Base-by-base conservation (phyloP, 805 yeast species). In the Schizosaccharomyces osmophilus region DNA sequence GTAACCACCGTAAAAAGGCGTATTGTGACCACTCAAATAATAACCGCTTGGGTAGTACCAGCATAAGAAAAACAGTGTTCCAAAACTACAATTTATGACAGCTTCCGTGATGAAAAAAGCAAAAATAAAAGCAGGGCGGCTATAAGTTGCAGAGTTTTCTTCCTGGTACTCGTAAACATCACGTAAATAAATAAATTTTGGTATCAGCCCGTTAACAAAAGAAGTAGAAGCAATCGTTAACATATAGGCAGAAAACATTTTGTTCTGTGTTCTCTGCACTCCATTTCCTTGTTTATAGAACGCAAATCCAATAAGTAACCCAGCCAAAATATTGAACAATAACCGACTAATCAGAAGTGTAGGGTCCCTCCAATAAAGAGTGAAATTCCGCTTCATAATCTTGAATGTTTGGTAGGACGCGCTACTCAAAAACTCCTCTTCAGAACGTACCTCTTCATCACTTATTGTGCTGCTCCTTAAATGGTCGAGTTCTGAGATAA, bases 201-300 rank as follows among this genome's bases (percentile, higher is more conserved):
- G 87, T 65, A 82, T 71, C 72, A 79, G 75, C 69, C 84, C 88
- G 65, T 82, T 80, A 60, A 81, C 68, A 66, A 82, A 67, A 29
- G 84, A 81, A 65, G 77, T 76, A 72, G 81, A 75, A 60, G 78
- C 73, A 66, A 79, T 75, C 51, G 79, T 69, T 67, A 81, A 78
- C 87, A 84, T 82, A 73, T 85, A 85, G 55, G 83, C 68, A 2
- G 88, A 75, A 66, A 84, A 79, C 87, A 85, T 82, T 73, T 84
- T 93, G 71, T 86, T 85, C 71, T 87, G 95, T 67, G 86, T 70
- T 68, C 87, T 84, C 69, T 80, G 85, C 45, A 77, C 67, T 11
- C 87, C 76, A 22, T 76, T 76, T 62, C 75, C 75, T 31, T 86
- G 84, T 62, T 82, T 82, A 71, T 78, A 82, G 71, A 82, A 83